A percentile compares a stretch with the other conserved stretches of the same genome.
phyloP scores from a whole-genome alignment of 139 green algal species.

The Coelastrella sp. region DNA sequence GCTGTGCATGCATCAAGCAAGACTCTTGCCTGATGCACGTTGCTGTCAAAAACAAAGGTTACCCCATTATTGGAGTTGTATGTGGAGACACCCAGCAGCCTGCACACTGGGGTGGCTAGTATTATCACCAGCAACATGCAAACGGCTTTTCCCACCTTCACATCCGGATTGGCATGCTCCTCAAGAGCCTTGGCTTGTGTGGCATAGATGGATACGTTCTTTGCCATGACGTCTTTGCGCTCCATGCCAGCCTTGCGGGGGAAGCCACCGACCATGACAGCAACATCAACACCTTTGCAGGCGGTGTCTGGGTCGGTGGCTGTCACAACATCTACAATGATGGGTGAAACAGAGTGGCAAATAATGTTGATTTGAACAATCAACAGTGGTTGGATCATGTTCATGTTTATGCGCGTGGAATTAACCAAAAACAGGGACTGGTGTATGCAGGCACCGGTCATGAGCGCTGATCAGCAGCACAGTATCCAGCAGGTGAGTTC shows the following conservation, averaged over 20 bases:
- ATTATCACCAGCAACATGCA: no score
- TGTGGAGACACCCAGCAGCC: no score
- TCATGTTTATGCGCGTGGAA: no score
- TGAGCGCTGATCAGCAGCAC: neutral
- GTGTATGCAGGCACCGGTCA: neutral
- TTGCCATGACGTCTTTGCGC: conserved; percentile 94
- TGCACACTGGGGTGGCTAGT: no score
- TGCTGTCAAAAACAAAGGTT: no score
- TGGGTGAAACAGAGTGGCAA: neutral
- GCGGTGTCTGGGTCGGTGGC: conserved; percentile 85
- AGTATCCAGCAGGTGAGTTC: neutral
- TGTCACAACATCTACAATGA: conserved; percentile 76
- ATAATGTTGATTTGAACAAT: neutral
- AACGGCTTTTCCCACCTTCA: conserved; percentile 66
- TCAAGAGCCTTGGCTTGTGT: conserved; percentile 81
- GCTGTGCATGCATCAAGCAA: no score
- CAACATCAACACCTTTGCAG: conserved; percentile 89
- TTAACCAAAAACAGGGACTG: neutral
- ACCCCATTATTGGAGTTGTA: no score
- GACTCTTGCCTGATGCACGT: no score
- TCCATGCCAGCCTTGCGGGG: conserved; percentile 91
- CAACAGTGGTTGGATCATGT: no score
- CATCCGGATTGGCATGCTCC: conserved; percentile 70
- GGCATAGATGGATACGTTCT: conserved; percentile 93
- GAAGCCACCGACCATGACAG: conserved; percentile 91